Base-by-base conservation (phyloP, 805 yeast species). In the Candida railenensis region DNA sequence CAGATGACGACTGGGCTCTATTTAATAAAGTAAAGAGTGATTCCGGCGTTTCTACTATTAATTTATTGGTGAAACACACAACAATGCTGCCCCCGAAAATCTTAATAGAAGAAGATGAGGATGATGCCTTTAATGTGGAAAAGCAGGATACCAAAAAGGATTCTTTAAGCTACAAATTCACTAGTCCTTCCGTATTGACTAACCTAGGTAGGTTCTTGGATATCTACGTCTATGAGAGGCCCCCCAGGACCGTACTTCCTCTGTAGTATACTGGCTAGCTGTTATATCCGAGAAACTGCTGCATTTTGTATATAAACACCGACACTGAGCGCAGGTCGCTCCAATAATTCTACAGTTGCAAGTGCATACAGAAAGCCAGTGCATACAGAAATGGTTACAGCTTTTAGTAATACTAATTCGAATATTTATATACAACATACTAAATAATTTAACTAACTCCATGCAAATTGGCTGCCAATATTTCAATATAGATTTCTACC, bases 211-310 rank as follows among this genome's bases (percentile, higher is more conserved):
- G 46, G 19, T 38, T 56, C 14, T 44, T 61, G 21, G 53, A 50
- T 18, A 21, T 61, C 11, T 61, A 54, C 39, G 60, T 60, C 37
- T 50, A 52, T n/a, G 54, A 55, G 20, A 41, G 62, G 22, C 63
- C 63, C 22, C 18, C 22, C 3, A 38, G 22, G 15, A 15, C 11
- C 30, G 30, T 25, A 11, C 9, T 11, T 25, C 30, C 30, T 11
- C 30, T 25, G 5, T 25, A 25, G 30, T 11, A 25, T 25, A 7
- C 30, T 7, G 11, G 30, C 30, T 25, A 11, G n/a, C n/a, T n/a
- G n/a, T n/a, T n/a, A n/a, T n/a, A n/a, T n/a, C n/a, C n/a, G n/a
- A n/a, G n/a, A n/a, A n/a, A n/a, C n/a, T n/a, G n/a, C n/a, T n/a
- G n/a, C n/a, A n/a, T n/a, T n/a, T n/a, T n/a, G n/a, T n/a, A n/a